Conservation (phyloP, 495 filamentous ascomycete species). For the Chaetomium cochliodes region DNA sequence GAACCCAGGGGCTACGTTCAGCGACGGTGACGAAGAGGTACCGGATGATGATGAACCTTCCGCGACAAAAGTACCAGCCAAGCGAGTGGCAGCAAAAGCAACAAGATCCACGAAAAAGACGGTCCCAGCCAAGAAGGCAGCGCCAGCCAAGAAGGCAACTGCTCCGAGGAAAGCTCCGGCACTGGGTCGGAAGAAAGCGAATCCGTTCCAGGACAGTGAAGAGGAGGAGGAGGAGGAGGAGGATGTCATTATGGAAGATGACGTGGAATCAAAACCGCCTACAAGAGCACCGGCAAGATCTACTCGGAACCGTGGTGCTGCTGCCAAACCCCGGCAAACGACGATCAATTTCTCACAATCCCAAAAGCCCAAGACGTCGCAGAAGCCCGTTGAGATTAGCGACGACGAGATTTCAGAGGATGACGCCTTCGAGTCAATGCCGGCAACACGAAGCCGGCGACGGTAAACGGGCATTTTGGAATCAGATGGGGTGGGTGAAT, state of each 20-base stretch:
- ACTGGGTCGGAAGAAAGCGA: conserved; percentile 49
- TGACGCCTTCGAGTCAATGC: conserved; percentile 73
- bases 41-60: conserved; percentile 37
- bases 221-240: conserved; percentile 60
- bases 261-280: conserved; percentile 43
- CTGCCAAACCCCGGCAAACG: conserved; percentile 54
- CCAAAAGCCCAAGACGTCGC: conserved; percentile 48
- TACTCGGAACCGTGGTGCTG: conserved; percentile 24
- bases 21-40: conserved; percentile 43
- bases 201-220: conserved; percentile 57
- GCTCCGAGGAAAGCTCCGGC: conserved; percentile 40
- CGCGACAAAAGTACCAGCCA: conserved; percentile 33
- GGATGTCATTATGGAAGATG: conserved; percentile 63
- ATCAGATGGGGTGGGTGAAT: background rate
- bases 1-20: conserved; percentile 22
- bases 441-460: conserved; percentile 34
- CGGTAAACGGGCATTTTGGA: conserved; percentile 8
- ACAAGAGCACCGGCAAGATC: conserved; percentile 23
- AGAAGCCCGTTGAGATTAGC: conserved; percentile 58
- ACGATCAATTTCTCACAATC: conserved; percentile 69
- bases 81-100: conserved; percentile 35
- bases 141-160: conserved; percentile 38
- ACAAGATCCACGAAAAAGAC: conserved; percentile 42
- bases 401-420: conserved; percentile 75
- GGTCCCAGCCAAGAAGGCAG: conserved; percentile 42